Base-by-base conservation (phyloP, 2,329 filamentous ascomycete species). In the Ceratocystis huliohia region DNA sequence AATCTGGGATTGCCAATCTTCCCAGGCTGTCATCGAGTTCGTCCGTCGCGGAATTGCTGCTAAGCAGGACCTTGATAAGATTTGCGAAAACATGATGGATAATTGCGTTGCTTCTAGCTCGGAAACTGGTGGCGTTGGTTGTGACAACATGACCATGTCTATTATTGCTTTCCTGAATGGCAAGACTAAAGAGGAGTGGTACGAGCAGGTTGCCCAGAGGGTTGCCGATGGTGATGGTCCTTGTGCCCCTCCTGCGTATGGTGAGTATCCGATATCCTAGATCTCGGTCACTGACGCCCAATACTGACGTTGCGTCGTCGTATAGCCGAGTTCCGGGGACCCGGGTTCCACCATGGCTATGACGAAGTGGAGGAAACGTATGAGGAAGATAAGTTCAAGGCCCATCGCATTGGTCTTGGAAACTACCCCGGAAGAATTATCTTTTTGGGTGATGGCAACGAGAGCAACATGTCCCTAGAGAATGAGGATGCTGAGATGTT, bases 71-170 rank as follows among this genome's bases (percentile, higher is more conserved):
- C 84, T 99, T 64, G 86, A 92, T 66, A 89, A 89, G 75, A 97
- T 99, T 73, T 97, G 93, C 77, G 94, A 99, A 79, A 99, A 99
- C 80, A 96, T 99, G 91, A 99, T 99, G 94, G 93, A 99, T 81
- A 99, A 97, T 80, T 99, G 94, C 75, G 82, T 99, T 70, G 92
- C 94, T 50, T 96, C 92, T 69, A 97, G 96, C 83, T 96, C 92
- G 71, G 94, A 99, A 78, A 96, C 93, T 41, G 94, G 94, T 66
- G 94, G 94, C 70, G 93, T 99, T 69, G 94, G 94, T 69, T 99
- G 94, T 76, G 94, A 99, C 80, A 99, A 99, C 81, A 99, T 99
- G 94, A 99, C 94, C 71, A 97, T 99, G 88, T 81, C 88, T 72
- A 83, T 99, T 70, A 80, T 99, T 73, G 94, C 88, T 71, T 85